phyloP scores from a whole-genome alignment of 768 basidiomycete genomes.

The Xerocomus brunneocitrinus region DNA sequence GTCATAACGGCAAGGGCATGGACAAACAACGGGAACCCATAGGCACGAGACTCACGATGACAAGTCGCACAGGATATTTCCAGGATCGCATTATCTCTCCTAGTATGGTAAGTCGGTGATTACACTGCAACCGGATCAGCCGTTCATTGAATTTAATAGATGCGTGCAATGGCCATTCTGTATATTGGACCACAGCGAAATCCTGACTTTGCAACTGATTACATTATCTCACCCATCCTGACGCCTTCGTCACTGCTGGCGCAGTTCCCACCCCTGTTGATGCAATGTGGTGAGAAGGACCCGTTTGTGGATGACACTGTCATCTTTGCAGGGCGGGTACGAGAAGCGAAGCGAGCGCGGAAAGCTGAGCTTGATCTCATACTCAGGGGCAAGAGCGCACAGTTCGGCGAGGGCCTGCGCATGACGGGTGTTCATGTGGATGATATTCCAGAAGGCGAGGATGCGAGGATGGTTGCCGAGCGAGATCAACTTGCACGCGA shows the following conservation, averaged over 20 bases:
- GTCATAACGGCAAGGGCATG: constrained; percentile 25
- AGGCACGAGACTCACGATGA: constrained; percentile 91
- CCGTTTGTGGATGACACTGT: constrained; percentile 98
- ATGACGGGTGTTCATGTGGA: constrained; percentile 46
- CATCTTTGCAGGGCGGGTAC: constrained; percentile 91
- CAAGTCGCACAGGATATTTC: constrained; percentile 88
- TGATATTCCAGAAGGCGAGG: constrained; percentile 26
- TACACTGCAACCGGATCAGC: constrained; percentile 5
- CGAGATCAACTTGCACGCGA: constrained; percentile 58
- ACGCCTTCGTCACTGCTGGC: constrained; percentile 80
- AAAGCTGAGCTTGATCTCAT: constrained; percentile 66
- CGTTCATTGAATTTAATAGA: constrained; percentile 49
- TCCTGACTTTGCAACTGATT: constrained; percentile 93
- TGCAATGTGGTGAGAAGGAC: constrained; percentile 94
- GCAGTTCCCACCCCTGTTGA: constrained; percentile 88
- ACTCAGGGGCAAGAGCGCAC: constrained; percentile 56
- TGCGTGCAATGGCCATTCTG: constrained; percentile 98
- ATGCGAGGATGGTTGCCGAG: constrained; percentile 49
- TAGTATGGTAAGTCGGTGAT: constrained; percentile 71
- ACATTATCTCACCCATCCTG: constrained; percentile 93
- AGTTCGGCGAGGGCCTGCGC: constrained; percentile 57
- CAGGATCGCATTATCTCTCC: constrained; percentile 93
- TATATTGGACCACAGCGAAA: constrained; percentile 93
- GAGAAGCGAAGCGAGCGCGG: constrained; percentile 87
- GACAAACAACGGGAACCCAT: constrained; percentile 53